phyloP scores from a whole-genome alignment of 2,329 filamentous ascomycete genomes.

The Coniochaeta ligniaria region DNA sequence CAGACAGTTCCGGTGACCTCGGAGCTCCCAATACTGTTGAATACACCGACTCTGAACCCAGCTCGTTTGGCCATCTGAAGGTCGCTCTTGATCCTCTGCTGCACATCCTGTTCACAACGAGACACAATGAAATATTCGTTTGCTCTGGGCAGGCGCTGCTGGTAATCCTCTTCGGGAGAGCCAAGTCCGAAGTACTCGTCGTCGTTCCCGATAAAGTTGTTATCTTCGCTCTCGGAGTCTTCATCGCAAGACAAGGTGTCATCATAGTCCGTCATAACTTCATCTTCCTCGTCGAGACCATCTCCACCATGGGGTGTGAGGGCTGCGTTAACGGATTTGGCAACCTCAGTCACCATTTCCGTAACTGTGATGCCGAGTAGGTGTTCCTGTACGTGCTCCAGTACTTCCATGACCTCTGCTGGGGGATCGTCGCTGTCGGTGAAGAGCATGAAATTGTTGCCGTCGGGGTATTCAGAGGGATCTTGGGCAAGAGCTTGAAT shows the following conservation, averaged over 20 bases:
- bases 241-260: slow-evolving; percentile 10
- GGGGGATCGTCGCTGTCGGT: slow-evolving; percentile 29
- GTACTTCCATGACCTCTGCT: slow-evolving; percentile 7
- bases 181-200: slow-evolving; percentile 23
- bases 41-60: slow-evolving; percentile 63
- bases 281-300: slow-evolving; percentile 13
- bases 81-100: slow-evolving; percentile 47
- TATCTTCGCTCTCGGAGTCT: slow-evolving; percentile 8
- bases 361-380: background rate
- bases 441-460: slow-evolving; percentile 33
- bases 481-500: slow-evolving; percentile 29
- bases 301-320: slow-evolving; percentile 22
- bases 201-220: slow-evolving; percentile 9
- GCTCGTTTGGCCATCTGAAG: slow-evolving; percentile 52
- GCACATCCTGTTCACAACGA: background rate
- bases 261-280: slow-evolving; percentile 7
- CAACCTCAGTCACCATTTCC: background rate
- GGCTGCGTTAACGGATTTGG: background rate
- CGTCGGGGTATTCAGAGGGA: slow-evolving; percentile 28
- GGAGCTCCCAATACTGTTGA: slow-evolving; percentile 37
- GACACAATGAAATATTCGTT: background rate
- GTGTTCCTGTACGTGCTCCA: background rate
- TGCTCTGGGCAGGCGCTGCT: background rate
- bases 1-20: slow-evolving; percentile 46
- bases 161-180: background rate